Evolutionary conservation across 2,329 filamentous ascomycete species (phyloP), one percentile per base, ranked within the genome.

Genomic region (Didymella sp.): DNA sequence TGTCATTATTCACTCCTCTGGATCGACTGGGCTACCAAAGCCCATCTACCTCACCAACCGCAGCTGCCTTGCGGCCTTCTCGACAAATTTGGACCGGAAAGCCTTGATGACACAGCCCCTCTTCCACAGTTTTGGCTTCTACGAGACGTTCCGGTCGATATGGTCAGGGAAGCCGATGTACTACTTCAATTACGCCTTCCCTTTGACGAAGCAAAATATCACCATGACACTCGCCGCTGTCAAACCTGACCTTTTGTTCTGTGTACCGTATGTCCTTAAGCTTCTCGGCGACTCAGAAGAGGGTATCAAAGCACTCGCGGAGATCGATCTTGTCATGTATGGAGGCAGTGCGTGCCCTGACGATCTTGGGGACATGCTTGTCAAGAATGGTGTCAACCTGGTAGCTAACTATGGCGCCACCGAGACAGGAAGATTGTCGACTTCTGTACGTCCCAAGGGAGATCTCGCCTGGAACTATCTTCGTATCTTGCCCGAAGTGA

Each of bases 181-280:
- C 42, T 66, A 64, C 53, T 65, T 55, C 54, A 69, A 71, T 38
- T 66, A 64, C 30, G 42, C 59, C 2, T 53, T 66, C 9, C 66
- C 66, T 0, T 37, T 69, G 35, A 71, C 68, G 4, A 62, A 61
- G 30, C 56, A 63, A 24, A 68, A 61, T 28, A 31, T 69, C 13
- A 59, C 56, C 1, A 58, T 53, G 8, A 62, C 58, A 6, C 47
- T 69, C 6, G 49, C 47, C 12, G 42, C 54, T 22, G 61, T 67
- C 27, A 63, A 78, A 17, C 78, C 81, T 0, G 80, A 88, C 50
- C 81, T 84, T 19, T 82, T 89, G 28, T 82, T 87, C 54, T 81
- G 79, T 2, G 87, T 89, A 0, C 87, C 87, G 0, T 89, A 89
- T 61, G 82, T 84, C 0, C 70, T 90, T 17, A 89, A 89, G 64